phyloP scores from a whole-genome alignment of 345 rosid genomes.

The Limnanthes douglasii region DNA sequence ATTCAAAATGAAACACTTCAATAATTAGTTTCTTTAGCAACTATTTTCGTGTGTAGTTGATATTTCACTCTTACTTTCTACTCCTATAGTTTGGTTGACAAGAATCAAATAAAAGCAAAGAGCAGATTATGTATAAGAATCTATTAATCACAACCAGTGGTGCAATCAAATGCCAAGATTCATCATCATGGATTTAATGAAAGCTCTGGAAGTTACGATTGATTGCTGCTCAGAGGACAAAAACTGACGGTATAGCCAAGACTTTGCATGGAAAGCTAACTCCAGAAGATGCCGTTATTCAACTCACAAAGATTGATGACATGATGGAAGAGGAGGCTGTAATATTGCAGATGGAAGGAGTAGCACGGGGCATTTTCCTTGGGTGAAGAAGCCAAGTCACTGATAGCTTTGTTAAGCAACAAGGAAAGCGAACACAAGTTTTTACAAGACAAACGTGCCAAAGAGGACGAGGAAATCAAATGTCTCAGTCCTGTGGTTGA shows the following conservation, averaged over 20 bases:
- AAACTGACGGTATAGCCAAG: constrained; percentile 34
- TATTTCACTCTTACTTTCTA: too few species aligned
- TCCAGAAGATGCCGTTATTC: constrained; percentile 49
- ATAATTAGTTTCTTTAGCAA: too few species aligned
- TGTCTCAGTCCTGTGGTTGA: constrained; percentile 53
- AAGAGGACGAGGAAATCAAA: constrained; percentile 56
- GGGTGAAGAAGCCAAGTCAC: constrained; percentile 48
- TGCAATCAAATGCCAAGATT: too few species aligned
- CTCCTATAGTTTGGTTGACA: too few species aligned
- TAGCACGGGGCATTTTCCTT: constrained; percentile 63
- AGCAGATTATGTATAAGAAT: too few species aligned
- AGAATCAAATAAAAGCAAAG: too few species aligned
- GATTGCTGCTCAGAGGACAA: constrained; percentile 46
- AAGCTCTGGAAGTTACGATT: constrained; percentile 42
- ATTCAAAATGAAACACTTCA: too few species aligned
- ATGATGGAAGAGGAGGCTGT: constrained; percentile 74
- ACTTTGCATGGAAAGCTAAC: constrained; percentile 25
- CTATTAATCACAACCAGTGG: too few species aligned
- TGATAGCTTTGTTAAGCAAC: constrained; percentile 38
- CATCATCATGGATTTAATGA: constrained; percentile 55
- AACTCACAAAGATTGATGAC: constrained; percentile 50
- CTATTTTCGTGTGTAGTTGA: too few species aligned
- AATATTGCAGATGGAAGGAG: constrained; percentile 71
- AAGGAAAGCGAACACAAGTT: constrained; percentile 59
- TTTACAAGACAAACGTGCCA: constrained; percentile 42